phyloP scores from a whole-genome alignment of 768 basidiomycete genomes.

The Phanerochaete sordida region DNA sequence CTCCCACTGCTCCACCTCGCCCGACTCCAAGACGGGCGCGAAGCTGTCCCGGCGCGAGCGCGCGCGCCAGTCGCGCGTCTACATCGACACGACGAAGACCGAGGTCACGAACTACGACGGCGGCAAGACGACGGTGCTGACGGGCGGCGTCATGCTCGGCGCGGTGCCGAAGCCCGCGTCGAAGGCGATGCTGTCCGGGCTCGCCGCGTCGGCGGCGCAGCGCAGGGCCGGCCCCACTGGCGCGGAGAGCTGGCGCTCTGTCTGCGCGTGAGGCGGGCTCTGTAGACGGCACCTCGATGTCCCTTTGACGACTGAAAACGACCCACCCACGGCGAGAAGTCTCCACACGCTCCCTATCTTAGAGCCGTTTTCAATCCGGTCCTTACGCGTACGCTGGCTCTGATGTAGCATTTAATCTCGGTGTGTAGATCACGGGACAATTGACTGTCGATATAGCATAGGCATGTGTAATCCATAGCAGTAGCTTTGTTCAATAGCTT shows the following conservation, averaged over 20 bases:
- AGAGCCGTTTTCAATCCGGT: slow-evolving; percentile 4
- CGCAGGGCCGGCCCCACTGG: slow-evolving; percentile 19
- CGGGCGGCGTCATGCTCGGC: slow-evolving; percentile 86
- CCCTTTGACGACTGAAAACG: slow-evolving; percentile 3
- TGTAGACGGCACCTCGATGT: slow-evolving; percentile 4
- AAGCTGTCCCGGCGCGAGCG: slow-evolving; percentile 68
- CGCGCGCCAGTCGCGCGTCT: slow-evolving; percentile 66
- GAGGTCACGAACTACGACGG: slow-evolving; percentile 85
- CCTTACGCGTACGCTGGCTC: neutral
- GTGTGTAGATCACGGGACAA: slow-evolving; percentile 22
- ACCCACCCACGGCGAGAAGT: slow-evolving; percentile 1
- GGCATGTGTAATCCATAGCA: slow-evolving; percentile 21
- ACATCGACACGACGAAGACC: slow-evolving; percentile 68
- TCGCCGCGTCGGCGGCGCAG: slow-evolving; percentile 32
- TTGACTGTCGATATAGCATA: slow-evolving; percentile 22
- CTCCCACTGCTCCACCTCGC: slow-evolving; percentile 30
- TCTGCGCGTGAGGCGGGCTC: slow-evolving; percentile 37
- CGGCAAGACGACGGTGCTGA: slow-evolving; percentile 84
- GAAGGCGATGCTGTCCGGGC: slow-evolving; percentile 12
- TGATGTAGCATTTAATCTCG: slow-evolving; percentile 22
- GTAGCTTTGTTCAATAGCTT: slow-evolving; percentile 14
- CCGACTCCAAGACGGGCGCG: slow-evolving; percentile 23
- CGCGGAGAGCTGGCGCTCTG: slow-evolving; percentile 57
- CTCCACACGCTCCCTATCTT: slow-evolving; percentile 9
- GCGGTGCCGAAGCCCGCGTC: slow-evolving; percentile 26